A percentile compares a stretch with the other conserved stretches of the same genome.
Conservation (phyloP, 495 filamentous ascomycete species). For the Neurospora pannonica region DNA sequence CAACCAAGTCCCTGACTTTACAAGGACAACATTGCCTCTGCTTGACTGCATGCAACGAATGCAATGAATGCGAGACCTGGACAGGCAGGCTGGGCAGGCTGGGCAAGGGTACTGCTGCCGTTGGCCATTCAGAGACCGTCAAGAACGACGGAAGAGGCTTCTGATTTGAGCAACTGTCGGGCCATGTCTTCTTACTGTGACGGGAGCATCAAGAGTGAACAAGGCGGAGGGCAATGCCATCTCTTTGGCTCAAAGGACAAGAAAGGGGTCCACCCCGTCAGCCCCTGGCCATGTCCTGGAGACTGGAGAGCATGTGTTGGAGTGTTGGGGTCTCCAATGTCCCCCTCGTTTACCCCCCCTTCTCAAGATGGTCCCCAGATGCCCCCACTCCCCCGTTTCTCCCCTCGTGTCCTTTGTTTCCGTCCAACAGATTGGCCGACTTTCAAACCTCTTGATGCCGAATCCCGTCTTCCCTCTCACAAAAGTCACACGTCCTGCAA, state of each 20-base stretch:
- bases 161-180: background rate
- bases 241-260: background rate
- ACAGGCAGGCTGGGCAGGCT: background rate
- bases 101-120: background rate
- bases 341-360: background rate
- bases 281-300: background rate
- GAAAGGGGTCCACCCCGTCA: background rate
- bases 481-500: background rate
- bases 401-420: background rate
- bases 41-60: background rate
- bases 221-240: background rate
- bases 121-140: background rate
- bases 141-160: background rate
- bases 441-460: background rate
- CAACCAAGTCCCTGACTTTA: background rate
- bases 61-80: background rate
- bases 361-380: background rate
- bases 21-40: background rate
- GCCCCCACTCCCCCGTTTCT: background rate
- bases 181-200: background rate
- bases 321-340: background rate
- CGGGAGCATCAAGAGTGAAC: background rate
- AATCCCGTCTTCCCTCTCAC: background rate
- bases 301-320: background rate
- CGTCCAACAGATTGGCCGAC: background rate